These are phyloP conservation scores for Monosiga brevicollis DNA, from an alignment of 78 protist genomes.

Conservation along the genomic window DNA sequence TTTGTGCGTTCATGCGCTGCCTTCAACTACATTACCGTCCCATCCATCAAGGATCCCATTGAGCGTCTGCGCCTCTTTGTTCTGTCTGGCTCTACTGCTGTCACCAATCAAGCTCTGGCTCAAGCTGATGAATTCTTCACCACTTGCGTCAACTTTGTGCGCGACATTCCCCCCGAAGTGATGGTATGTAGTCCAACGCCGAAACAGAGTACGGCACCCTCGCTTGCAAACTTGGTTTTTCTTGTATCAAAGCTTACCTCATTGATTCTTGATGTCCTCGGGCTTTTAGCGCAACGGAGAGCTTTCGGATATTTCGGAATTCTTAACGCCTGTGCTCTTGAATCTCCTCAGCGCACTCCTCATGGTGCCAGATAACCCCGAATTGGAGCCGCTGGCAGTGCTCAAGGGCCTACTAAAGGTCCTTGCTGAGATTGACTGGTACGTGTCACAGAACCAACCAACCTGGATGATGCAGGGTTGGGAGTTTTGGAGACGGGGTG, in stretches of 20 bases:
- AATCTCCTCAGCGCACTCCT: neutral
- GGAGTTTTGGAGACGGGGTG: neutral
- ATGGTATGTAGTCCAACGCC: neutral
- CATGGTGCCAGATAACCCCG: conserved; percentile 81
- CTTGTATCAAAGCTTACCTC: neutral
- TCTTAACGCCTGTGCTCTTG: too few relatives aligned
- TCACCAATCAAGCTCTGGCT: conserved; percentile 53
- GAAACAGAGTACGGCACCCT: neutral
- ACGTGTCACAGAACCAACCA: too few relatives aligned
- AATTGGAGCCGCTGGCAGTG: conserved; percentile 58
- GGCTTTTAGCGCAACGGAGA: too few relatives aligned
- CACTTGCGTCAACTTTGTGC: conserved; percentile 53
- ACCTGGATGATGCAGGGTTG: too few relatives aligned
- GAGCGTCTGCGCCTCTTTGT: conserved; percentile 46
- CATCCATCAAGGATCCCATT: conserved; percentile 55
- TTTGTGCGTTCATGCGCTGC: conserved; percentile 62
- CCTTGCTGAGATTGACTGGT: neutral
- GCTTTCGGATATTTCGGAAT: too few relatives aligned
- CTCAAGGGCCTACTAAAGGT: conserved; percentile 53
- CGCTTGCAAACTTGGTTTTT: neutral
- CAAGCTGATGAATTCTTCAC: conserved; percentile 71
- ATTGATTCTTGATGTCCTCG: too few relatives aligned
- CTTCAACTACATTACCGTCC: conserved; percentile 67
- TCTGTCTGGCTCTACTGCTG: conserved; percentile 27
- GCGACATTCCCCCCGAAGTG: conserved; percentile 29